Base-by-base conservation (phyloP, 495 filamentous ascomycete species). In the Durotheca rogersii region DNA sequence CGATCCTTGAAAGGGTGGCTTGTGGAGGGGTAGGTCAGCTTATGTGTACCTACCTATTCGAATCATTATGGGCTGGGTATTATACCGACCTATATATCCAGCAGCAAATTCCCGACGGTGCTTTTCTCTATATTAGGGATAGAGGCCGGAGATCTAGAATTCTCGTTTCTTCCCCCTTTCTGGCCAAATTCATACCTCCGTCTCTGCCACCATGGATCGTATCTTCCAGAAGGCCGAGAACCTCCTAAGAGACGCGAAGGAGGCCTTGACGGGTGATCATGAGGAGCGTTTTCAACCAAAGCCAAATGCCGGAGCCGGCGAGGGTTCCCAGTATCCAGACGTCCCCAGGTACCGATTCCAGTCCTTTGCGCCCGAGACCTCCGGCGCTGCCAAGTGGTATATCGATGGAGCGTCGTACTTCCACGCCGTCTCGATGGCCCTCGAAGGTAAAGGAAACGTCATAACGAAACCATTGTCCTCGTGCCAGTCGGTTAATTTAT, bases 331-430 rank as follows among this genome's bases (percentile, higher is more conserved):
- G 19, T 58, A 69, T 14, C 60, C 68, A 11, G 59, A 65, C 44
- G 66, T 77, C 31, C 72, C 81, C 39, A 77, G 92, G 53, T 43
- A 66, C 15, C 81, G 90, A 25, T 95, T 84, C 68, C 79, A 82
- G 30, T 94, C 88, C 53, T 96, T 96, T 70, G 87, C 87, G 1
- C 85, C 88, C 4, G 88, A 90, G 66, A 87, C 88, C 71, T 85
- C 87, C 67, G 87, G 93, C n/a, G 81, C 91, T 69, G 89, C 68
- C 27, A 96, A 97, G 70, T 95, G 90, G 89, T 93, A 88, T 73
- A 89, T 96, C 16, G 92, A 97, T 68, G 92, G 88, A 2, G 91
- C 88, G 61, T 83, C 83, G 0, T 97, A 97, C 61, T 89, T 97
- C 72, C 90, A 83, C 78, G 92, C 92, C 11, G 88, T 97, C 0